Conservation (phyloP, 441 rosid species). For the Lepidium campestre region DNA sequence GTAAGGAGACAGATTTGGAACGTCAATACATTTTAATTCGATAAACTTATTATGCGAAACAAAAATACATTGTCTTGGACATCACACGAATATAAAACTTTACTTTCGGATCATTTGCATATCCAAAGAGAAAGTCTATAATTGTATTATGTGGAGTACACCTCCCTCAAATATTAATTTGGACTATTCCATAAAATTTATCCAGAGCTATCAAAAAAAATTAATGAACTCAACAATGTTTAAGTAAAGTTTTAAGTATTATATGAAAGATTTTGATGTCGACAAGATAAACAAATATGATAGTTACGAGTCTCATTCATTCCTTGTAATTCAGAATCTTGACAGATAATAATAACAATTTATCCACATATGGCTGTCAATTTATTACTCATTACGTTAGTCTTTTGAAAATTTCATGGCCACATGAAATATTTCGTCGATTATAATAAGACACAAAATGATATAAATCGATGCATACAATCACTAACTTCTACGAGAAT, state of each 20-base stretch:
- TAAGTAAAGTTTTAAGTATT: background rate
- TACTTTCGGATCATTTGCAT: too few species aligned
- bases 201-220: too few species aligned
- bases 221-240: background rate
- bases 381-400: background rate
- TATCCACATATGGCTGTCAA: slow-evolving; percentile 3
- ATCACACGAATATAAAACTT: too few species aligned
- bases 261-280: background rate
- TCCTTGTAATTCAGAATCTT: background rate
- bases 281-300: too few species aligned
- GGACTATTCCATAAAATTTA: too few species aligned
- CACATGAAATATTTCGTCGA: slow-evolving; percentile 15
- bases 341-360: background rate
- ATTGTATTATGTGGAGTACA: too few species aligned
- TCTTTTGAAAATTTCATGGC: background rate
- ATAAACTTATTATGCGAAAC: too few species aligned
- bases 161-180: too few species aligned
- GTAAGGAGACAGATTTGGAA: too few species aligned
- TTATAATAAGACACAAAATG: slow-evolving; percentile 15
- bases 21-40: too few species aligned
- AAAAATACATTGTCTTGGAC: too few species aligned
- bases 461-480: slow-evolving; percentile 11
- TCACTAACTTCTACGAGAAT: slow-evolving; percentile 16
- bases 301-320: background rate
- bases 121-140: too few species aligned